Conservation (phyloP, 371 early-diverging fungal species). For the Mortierella sp. region DNA sequence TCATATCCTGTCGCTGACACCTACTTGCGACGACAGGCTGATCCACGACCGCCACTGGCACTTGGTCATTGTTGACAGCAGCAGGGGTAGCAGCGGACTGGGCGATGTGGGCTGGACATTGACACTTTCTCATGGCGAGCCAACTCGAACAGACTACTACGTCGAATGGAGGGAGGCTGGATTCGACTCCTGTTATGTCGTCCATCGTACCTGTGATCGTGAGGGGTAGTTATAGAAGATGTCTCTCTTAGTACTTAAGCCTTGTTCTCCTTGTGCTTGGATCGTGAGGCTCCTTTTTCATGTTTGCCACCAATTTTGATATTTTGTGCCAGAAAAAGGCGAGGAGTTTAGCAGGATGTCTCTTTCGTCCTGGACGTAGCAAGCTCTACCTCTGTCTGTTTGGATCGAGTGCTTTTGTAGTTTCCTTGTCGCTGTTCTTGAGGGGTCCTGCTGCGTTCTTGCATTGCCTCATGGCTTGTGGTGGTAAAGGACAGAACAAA, state of each 20-base stretch:
- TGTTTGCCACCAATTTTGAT: constrained; percentile 4
- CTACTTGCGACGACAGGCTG: too few relatives aligned
- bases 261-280: background rate
- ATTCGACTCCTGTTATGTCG: background rate
- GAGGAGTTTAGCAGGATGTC: background rate
- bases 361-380: background rate
- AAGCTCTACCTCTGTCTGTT: background rate
- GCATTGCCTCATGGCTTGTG: too few relatives aligned
- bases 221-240: background rate
- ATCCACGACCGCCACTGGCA: too few relatives aligned
- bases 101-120: background rate
- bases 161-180: background rate
- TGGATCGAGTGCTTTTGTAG: background rate
- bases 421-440: background rate
- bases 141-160: background rate
- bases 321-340: background rate
- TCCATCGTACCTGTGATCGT: background rate
- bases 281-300: background rate
- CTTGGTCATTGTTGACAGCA: background rate
- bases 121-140: background rate
- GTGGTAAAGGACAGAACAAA: background rate
- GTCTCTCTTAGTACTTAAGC: background rate
- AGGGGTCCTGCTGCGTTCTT: background rate
- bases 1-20: too few relatives aligned
- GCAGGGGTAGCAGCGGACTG: background rate